Conservation (phyloP, 257 asterid species). For the Datura wrightii region DNA sequence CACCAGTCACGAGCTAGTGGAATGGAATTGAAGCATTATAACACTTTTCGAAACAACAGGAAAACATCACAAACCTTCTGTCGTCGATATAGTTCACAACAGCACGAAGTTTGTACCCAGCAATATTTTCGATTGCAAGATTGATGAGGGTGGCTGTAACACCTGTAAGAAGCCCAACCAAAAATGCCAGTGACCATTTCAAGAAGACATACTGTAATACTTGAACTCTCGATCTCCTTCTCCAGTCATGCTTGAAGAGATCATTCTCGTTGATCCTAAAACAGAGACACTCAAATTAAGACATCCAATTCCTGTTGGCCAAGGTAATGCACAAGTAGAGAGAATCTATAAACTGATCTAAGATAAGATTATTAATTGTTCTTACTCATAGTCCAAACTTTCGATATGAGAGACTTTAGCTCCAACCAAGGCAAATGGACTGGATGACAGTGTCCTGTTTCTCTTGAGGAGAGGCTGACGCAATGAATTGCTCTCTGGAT, state of each 20-base stretch:
- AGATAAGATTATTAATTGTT: background rate
- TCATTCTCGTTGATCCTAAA: slow-evolving; percentile 90
- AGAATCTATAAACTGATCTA: background rate
- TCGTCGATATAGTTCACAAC: slow-evolving; percentile 68
- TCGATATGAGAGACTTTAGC: slow-evolving; percentile 85
- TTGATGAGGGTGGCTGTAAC: slow-evolving; percentile 80
- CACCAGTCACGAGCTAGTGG: background rate
- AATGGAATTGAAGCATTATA: background rate
- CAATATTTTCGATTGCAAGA: slow-evolving; percentile 87
- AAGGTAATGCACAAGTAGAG: background rate
- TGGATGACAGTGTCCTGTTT: slow-evolving; percentile 64
- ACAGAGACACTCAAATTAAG: slow-evolving; percentile 25
- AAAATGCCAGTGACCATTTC: slow-evolving; percentile 87
- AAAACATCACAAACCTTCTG: slow-evolving; percentile 54
- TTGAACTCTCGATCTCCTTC: slow-evolving; percentile 80
- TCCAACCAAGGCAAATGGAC: slow-evolving; percentile 78
- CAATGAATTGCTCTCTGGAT: slow-evolving; percentile 71
- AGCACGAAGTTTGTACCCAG: slow-evolving; percentile 82
- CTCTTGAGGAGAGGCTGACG: slow-evolving; percentile 72
- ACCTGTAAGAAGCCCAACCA: slow-evolving; percentile 93
- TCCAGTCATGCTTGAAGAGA: slow-evolving; percentile 98
- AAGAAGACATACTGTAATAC: slow-evolving; percentile 76
- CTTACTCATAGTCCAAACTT: slow-evolving; percentile 97
- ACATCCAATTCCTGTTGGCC: background rate
- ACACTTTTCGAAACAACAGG: background rate